These are phyloP conservation scores for Lipomyces spencermartinsiae DNA, from an alignment of 805 yeast genomes.

Conservation along the genomic window DNA sequence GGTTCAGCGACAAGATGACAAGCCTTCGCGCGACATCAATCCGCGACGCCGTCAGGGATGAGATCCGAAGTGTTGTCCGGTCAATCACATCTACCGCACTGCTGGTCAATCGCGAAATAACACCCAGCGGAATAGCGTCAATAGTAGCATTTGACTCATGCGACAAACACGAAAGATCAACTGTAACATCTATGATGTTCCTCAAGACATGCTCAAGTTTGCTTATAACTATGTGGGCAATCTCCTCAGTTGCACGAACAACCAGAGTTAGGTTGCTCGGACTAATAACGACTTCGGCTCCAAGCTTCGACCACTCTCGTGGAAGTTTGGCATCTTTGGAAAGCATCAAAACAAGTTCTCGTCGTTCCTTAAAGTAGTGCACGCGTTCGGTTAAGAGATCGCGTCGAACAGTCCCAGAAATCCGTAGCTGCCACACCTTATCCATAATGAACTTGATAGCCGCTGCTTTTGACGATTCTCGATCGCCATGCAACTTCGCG, in stretches of 20 bases:
- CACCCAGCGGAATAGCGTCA: constrained; percentile 21
- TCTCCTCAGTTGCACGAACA: constrained; percentile 8
- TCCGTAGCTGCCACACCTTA: constrained; percentile 23
- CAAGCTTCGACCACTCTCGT: constrained; percentile 17
- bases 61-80: constrained; percentile 19
- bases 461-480: neutral
- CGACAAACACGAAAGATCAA: constrained; percentile 15
- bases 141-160: neutral
- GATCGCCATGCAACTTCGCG: constrained; percentile 3
- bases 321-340: constrained; percentile 15
- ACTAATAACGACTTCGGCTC: constrained; percentile 16
- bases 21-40: constrained; percentile 26
- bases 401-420: constrained; percentile 21
- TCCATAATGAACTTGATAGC: constrained; percentile 15
- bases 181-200: constrained; percentile 13
- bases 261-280: constrained; percentile 10
- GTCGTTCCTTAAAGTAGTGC: constrained; percentile 13
- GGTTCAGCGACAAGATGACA: constrained; percentile 21
- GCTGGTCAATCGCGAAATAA: constrained; percentile 25
- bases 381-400: constrained; percentile 20
- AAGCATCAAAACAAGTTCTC: constrained; percentile 23
- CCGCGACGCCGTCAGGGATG: constrained; percentile 17
- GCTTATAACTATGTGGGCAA: constrained; percentile 15
- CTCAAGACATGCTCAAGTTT: constrained; percentile 12
- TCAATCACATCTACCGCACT: constrained; percentile 26